Evolutionary conservation across 2,329 filamentous ascomycete genomes (phyloP), one percentile per base, ranked within the genome.

Genomic region (Dactylonectria macrodidyma): DNA sequence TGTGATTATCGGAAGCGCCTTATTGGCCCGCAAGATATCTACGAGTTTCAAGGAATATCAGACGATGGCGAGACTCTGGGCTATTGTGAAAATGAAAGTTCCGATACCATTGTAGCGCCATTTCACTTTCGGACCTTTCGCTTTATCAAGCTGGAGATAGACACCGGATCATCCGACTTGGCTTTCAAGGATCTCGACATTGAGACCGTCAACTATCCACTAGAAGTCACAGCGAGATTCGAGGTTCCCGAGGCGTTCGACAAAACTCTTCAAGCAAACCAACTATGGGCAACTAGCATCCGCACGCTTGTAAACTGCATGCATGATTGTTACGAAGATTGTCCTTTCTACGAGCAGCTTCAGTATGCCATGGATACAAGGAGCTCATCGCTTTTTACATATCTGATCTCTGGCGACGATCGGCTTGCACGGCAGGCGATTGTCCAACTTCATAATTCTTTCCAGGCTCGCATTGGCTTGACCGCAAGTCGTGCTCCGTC

Each of bases 271-370:
- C 19, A 19, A 1, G 19, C 19, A 19, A 19, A 30, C 3, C 2
- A n/a, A 10, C 58, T 77, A 19, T 77, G 73, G 75, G 59, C 60
- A 3, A 68, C 54, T 2, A 73, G 73, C 26, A n/a, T 71, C 9
- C 44, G 72, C 3, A 76, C 74, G 1, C 47, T 76, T n/a, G 44
- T 47, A 2, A 76, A 75, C 50, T 76, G 73, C 24, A 76, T 76
- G 71, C 19, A 19, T 19, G 19, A 19, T 19, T 19, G 19, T 19
- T 19, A 19, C 19, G 19, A 19, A 19, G 19, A 80, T 51, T 81
- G 78, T 12, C 78, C 78, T 0, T 79, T 80, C 46, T 81, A 79
- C 56, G 78, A 79, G 58, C 79, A 81, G 57, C 70, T 78, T 1
- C 78, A 80, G 59, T 80, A 79, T 38, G 72, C 72, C 24, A 75